These are phyloP conservation scores for Amanita inopinata DNA, from an alignment of 768 basidiomycete genomes.

Conservation along the genomic window DNA sequence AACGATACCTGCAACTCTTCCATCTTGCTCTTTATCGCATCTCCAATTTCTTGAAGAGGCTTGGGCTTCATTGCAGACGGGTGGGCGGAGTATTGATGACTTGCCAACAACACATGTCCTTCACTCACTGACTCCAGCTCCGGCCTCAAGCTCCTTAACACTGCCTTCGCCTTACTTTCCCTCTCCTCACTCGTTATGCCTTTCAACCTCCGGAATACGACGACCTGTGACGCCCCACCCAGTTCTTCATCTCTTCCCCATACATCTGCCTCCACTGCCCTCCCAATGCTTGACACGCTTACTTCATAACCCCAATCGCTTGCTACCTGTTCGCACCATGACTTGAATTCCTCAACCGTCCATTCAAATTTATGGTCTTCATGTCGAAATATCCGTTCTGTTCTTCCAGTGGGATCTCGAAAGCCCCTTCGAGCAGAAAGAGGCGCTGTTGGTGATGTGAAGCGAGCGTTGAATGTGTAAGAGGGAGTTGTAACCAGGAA, in stretches of 20 bases:
- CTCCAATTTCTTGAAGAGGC: constrained; percentile 36
- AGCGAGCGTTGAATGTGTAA: constrained; percentile 73
- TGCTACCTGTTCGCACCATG: constrained; percentile 50
- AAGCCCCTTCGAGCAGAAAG: constrained; percentile 40
- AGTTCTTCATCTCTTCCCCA: constrained; percentile 62
- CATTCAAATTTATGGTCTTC: constrained; percentile 86
- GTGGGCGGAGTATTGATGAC: constrained; percentile 44
- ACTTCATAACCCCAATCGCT: constrained; percentile 67
- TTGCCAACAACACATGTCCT: constrained; percentile 38
- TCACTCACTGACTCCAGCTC: constrained; percentile 15
- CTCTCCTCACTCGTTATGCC: constrained; percentile 20
- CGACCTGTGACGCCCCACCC: constrained; percentile 61
- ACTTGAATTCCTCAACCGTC: constrained; percentile 63
- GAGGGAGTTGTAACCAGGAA: constrained; percentile 81
- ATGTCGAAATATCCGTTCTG: constrained; percentile 69
- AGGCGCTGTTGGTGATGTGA: constrained; percentile 43
- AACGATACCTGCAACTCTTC: constrained; percentile 39
- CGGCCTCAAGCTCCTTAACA: no score
- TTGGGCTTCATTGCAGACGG: constrained; percentile 32
- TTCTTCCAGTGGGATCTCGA: constrained; percentile 69
- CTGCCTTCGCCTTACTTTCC: constrained; percentile 27
- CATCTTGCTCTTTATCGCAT: constrained; percentile 42
- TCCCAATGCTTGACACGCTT: constrained; percentile 49
- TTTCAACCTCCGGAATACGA: constrained; percentile 46
- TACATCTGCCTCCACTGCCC: constrained; percentile 47